phyloP scores from a whole-genome alignment of 2,329 filamentous ascomycete genomes.

The Fusarium sp. region DNA sequence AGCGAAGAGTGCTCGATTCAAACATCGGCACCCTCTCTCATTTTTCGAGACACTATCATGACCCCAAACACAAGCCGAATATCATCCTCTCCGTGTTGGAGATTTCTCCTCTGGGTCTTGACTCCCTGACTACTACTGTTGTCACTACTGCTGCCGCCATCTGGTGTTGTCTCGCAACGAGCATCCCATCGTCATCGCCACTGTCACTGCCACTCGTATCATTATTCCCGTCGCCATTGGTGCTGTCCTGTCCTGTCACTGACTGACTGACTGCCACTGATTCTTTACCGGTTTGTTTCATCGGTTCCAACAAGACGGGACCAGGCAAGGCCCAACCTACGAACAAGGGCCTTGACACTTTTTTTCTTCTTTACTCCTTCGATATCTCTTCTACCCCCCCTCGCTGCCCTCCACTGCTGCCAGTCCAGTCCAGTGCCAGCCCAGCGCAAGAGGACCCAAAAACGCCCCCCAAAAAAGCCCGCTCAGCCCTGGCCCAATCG shows the following conservation, averaged over 20 bases:
- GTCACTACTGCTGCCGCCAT: neutral
- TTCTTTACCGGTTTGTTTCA: too few relatives aligned
- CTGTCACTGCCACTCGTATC: conserved; percentile 6
- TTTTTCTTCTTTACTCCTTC: neutral
- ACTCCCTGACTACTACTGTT: conserved; percentile 52
- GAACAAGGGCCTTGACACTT: conserved; percentile 9
- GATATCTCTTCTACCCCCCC: conserved; percentile 29
- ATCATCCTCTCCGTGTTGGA: conserved; percentile 56
- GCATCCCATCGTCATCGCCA: conserved; percentile 4
- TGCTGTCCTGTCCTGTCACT: conserved; percentile 8
- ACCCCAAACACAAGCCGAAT: conserved; percentile 52
- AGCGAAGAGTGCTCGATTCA: conserved; percentile 21
- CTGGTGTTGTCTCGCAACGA: neutral
- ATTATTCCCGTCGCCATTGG: conserved; percentile 5
- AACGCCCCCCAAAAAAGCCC: conserved; percentile 29
- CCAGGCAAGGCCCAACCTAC: conserved; percentile 13
- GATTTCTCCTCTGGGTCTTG: conserved; percentile 54
- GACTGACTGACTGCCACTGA: neutral
- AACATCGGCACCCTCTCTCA: conserved; percentile 16
- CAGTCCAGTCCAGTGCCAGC: conserved; percentile 1
- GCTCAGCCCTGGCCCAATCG: conserved; percentile 30
- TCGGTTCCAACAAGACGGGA: conserved; percentile 12
- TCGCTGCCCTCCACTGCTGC: conserved; percentile 9
- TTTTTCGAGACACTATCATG: conserved; percentile 51
- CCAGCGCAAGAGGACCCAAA: conserved; percentile 8